phyloP scores from a whole-genome alignment of 2,329 filamentous ascomycete genomes.

The Cadophora sp. region DNA sequence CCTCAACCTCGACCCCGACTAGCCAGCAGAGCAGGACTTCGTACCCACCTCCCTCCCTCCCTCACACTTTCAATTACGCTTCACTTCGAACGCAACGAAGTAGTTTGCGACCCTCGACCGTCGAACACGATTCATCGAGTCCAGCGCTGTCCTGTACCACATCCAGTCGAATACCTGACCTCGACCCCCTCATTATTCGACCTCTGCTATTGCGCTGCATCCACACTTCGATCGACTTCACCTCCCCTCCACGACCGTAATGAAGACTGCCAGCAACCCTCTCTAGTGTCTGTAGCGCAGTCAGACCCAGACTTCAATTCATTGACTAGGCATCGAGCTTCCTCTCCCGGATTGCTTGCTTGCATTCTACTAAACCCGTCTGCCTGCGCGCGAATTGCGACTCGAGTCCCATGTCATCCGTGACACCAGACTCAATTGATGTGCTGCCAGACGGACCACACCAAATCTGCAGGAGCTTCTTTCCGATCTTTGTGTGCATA shows the following conservation, averaged over 20 bases:
- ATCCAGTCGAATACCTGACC: not conserved
- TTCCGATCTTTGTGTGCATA: not conserved
- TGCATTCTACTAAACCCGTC: conserved; percentile 18
- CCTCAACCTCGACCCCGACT: not conserved
- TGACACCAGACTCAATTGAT: conserved; percentile 24
- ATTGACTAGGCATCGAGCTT: conserved; percentile 10
- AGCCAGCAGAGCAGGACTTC: not conserved
- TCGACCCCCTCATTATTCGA: conserved; percentile 12
- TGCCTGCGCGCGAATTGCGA: conserved; percentile 22
- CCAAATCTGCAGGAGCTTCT: not conserved
- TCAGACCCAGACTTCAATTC: conserved; percentile 21
- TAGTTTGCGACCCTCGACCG: not conserved
- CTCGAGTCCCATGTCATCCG: conserved; percentile 27
- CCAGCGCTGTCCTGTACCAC: conserved; percentile 2
- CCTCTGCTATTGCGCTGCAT: not conserved
- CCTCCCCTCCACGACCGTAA: conserved; percentile 10
- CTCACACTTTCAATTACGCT: not conserved
- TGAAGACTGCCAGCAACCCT: conserved; percentile 21
- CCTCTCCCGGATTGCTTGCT: not conserved
- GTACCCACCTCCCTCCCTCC: not conserved
- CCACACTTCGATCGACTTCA: not conserved
- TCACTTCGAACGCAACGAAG: not conserved
- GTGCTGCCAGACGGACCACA: conserved; percentile 10
- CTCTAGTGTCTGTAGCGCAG: conserved; percentile 28
- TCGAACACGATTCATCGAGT: not conserved